phyloP scores from a whole-genome alignment of 768 basidiomycete genomes.

The Pluteus cervinus region DNA sequence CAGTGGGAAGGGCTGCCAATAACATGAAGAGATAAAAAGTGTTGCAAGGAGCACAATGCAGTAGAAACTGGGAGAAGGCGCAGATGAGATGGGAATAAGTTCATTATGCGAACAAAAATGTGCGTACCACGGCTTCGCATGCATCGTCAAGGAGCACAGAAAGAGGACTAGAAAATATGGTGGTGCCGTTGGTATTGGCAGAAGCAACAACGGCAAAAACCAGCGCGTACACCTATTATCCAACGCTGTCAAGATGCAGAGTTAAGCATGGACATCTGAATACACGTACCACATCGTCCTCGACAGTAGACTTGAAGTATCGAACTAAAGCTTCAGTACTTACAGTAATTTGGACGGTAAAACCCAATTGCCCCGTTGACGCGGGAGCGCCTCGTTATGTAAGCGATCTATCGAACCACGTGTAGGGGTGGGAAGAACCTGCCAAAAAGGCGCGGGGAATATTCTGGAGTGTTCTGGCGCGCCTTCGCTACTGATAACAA shows the following conservation, averaged over 20 bases:
- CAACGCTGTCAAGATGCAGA: no score
- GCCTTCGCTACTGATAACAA: constrained; percentile 16
- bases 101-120: constrained; percentile 1
- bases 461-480: constrained; percentile 39
- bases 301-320: no score
- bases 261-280: no score
- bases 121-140: constrained; percentile 79
- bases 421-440: no score
- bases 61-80: constrained; percentile 55
- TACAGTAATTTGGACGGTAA: no score
- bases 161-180: constrained; percentile 78
- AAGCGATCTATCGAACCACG: no score
- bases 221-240: constrained; percentile 75
- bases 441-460: constrained; percentile 18
- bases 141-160: constrained; percentile 68
- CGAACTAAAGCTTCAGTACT: no score
- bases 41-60: constrained; percentile 78
- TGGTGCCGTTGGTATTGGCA: constrained; percentile 75
- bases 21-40: constrained; percentile 83
- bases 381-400: no score
- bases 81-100: not conserved
- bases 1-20: constrained; percentile 78
- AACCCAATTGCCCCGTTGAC: no score
- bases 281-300: constrained; percentile 52
- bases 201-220: constrained; percentile 72